Evolutionary conservation across 2,329 filamentous ascomycete species (phyloP), one percentile per base, ranked within the genome.

Genomic region (Pseudopyrenochaeta lycopersici): DNA sequence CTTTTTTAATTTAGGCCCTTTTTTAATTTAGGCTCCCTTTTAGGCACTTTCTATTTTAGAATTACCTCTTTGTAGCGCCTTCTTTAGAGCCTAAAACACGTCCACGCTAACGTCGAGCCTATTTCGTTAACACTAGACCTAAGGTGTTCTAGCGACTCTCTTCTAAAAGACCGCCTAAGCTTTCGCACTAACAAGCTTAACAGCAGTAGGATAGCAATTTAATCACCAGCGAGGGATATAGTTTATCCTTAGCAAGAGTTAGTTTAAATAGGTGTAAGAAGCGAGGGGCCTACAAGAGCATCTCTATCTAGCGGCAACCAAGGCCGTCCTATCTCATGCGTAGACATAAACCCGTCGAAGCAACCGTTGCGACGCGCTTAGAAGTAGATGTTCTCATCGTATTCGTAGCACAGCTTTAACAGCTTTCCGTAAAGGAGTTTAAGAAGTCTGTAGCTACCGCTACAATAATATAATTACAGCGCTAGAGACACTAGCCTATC

Each of bases 281-380:
- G 40, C 9, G 15, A 23, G 35, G 20, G 40, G 38, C 50, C 50
- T 50, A 53, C 46, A 42, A 57, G 54, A 47, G 54, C 35, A 12
- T 53, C 36, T 53, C 30, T 42, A 31, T 32, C 42, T 57, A 36
- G 54, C 7, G 46, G 50, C 23, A 27, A 41, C 54, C 38, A 57
- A 41, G 50, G 49, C n/a, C n/a, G n/a, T n/a, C n/a, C n/a, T n/a
- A n/a, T n/a, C n/a, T n/a, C n/a, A n/a, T n/a, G n/a, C n/a, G n/a
- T n/a, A n/a, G n/a, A n/a, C 50, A 46, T 42, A 21, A 48, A 58
- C 31, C 30, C 44, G 35, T 54, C 39, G 32, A 54, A 51, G 17
- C 47, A 38, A 41, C 55, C 51, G 46, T 58, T 58, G 32, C 51
- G 51, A 49, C 48, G 35, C 18, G 51, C 54, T 41, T 54, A 27